Base-by-base conservation (phyloP, 805 yeast genomes). In the Nakazawaea sp. region DNA sequence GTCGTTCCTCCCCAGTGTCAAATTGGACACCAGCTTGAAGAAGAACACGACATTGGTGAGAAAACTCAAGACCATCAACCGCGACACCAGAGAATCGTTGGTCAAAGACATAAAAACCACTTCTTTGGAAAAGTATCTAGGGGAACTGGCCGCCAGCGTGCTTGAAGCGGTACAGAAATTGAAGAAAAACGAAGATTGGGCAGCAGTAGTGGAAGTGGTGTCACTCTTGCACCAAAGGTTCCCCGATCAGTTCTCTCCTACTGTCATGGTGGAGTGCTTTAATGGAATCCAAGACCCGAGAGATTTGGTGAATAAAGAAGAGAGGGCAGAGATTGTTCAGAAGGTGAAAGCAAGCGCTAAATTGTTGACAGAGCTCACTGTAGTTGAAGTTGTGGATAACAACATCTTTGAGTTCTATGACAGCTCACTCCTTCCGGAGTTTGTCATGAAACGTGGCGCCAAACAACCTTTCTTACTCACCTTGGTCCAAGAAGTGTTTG, bases 141-240 rank as follows among this genome's bases (percentile, higher is more conserved):
- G 80, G 4, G 97, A 88, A 56, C 61, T 87, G 12, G 61, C 75
- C 3, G 59, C 74, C 2, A 75, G 87, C 0, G 55, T 79, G 0
- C 62, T 70, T 33, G 95, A 87, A 42, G 81, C 83, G 0, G 50
- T 85, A 7, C 38, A 64, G 11, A 73, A 66, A 44, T 66, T 75
- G 5, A 58, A 64, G 7, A 75, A 75, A 38, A 55, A 58, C 6
- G 77, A 69, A 7, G 95, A 86, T 51, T 53, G 83, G 1, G 43
- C 48, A 12, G 78, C 90, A 0, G 77, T 80, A 2, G 68, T 79
- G 19, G 88, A 81, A 46, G 69, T 87, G 1, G 66, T 80, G 0
- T 73, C 86, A 27, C 79, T 78, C 0, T 58, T 88, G 15, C 95
- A 87, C 58, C 95, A 83, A 55, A 63, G 96, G 38, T 87, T 88